phyloP scores from a whole-genome alignment of 2,329 filamentous ascomycete genomes.

The Aureobasidium sp. region DNA sequence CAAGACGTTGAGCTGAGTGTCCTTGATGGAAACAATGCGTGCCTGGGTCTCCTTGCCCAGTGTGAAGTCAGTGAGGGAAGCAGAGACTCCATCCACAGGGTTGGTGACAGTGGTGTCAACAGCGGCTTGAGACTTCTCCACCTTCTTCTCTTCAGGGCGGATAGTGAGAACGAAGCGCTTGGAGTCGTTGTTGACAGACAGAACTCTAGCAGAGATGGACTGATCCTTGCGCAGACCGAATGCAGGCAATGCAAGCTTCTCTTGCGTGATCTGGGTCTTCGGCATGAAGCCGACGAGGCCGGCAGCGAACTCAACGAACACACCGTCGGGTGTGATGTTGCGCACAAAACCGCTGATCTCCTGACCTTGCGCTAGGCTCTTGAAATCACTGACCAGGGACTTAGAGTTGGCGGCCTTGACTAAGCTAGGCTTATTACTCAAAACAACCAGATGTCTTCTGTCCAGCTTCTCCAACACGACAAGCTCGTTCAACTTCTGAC shows the following conservation, averaged over 20 bases:
- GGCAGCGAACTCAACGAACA: constrained; percentile 83
- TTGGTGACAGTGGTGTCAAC: constrained; percentile 39
- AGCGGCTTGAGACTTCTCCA: constrained; percentile 21
- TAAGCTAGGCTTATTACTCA: constrained; percentile 78
- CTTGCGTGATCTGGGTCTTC: constrained; percentile 66
- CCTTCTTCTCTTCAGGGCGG: constrained; percentile 34
- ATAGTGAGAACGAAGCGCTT: constrained; percentile 61
- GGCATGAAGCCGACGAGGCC: constrained; percentile 71
- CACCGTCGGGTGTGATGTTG: constrained; percentile 70
- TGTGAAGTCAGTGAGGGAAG: constrained; percentile 61
- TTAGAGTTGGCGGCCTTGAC: constrained; percentile 64
- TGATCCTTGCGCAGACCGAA: constrained; percentile 76
- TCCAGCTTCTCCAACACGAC: constrained; percentile 80
- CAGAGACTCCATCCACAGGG: constrained; percentile 57
- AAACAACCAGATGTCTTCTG: constrained; percentile 61
- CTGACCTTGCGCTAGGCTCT: constrained; percentile 61
- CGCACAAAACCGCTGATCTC: constrained; percentile 71
- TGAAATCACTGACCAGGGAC: constrained; percentile 63
- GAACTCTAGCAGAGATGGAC: constrained; percentile 63
- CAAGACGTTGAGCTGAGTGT: constrained; percentile 85
- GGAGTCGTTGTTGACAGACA: constrained; percentile 62
- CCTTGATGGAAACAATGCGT: constrained; percentile 73
- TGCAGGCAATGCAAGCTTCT: constrained; percentile 56
- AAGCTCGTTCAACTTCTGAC: constrained; percentile 74
- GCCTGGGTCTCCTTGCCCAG: constrained; percentile 69